Base-by-base conservation (phyloP, 495 filamentous ascomycete genomes). In the Venustampulla echinocandica region DNA sequence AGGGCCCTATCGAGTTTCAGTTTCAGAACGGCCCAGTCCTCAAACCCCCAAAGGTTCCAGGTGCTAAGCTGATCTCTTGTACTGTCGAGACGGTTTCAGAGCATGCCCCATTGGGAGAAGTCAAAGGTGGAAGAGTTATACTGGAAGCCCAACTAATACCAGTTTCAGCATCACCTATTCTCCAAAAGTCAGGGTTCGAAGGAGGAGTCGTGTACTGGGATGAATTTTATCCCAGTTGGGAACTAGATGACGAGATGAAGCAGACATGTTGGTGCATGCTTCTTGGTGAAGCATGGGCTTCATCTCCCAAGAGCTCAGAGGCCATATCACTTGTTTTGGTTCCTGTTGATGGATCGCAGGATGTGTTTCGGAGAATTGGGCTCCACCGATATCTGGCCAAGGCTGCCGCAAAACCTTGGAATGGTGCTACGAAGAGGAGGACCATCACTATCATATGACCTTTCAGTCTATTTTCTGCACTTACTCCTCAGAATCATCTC, bases 1-100 rank as follows among this genome's bases (percentile, higher is more conserved):
- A 51, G n/a, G 42, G 42, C 1, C 48, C 48, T 1, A 20, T 51
- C 15, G 49, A 37, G 20, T 49, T 61, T 24, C 28, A 46, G 13
- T 30, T 42, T 19, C 7, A 25, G 21, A 33, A 13, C 17, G 46
- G 38, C 15, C 19, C 33, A 2, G 36, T 15, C 4, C 27, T n/a
- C 7, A 49, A 41, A 11, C n/a, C n/a, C n/a, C 14, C 25, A 4
- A 41, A 25, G 23, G n/a, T 21, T 18, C 22, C 27, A n/a, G 28
- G 19, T n/a, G 43, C 43, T 4, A 37, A 46, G 13, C 19, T 46
- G 9, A 15, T 33, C 4, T 32, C 24, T 10, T 45, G 42, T 20
- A 10, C 20, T n/a, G 11, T 34, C 15, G 24, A 45, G 9, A 15
- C 15, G n/a, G 28, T 7, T 7, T 7, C 7, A 30, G n/a, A n/a